A percentile compares a stretch with the other conserved stretches of the same genome.
Evolutionary conservation across 2,329 filamentous ascomycete genomes (phyloP).

Genomic region (Neurospora sp.): DNA sequence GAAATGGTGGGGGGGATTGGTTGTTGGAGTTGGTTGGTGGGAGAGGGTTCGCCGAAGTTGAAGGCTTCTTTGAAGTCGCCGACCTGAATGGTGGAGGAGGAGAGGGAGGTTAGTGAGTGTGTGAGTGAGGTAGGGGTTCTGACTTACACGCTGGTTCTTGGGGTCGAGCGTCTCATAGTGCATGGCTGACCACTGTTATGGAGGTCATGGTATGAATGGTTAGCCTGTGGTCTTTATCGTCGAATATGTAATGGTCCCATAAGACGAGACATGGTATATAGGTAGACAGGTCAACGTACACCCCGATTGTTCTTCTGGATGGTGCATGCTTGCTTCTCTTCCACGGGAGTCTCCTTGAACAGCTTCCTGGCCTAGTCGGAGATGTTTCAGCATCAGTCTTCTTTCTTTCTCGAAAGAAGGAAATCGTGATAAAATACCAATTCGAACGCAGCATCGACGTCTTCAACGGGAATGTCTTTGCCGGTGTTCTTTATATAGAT

Average conservation of each 20-base stretch:
- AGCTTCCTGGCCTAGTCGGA: slow-evolving; percentile 54
- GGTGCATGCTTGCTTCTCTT: slow-evolving; percentile 64
- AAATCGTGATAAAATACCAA: slow-evolving; percentile 43
- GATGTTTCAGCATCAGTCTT: background rate
- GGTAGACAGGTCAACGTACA: slow-evolving; percentile 4
- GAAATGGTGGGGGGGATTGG: slow-evolving; percentile 58
- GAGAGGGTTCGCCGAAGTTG: slow-evolving; percentile 73
- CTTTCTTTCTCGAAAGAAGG: slow-evolving; percentile 1
- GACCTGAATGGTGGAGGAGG: slow-evolving; percentile 35
- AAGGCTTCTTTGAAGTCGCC: slow-evolving; percentile 91
- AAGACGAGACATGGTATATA: background rate
- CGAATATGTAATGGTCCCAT: background rate
- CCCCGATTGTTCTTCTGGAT: slow-evolving; percentile 78
- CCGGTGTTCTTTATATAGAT: slow-evolving; percentile 76
- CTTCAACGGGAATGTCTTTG: slow-evolving; percentile 53
- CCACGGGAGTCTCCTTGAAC: slow-evolving; percentile 53
- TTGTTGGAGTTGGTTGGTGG: slow-evolving; percentile 60
- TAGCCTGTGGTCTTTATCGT: background rate
- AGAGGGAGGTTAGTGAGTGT: too few species aligned
- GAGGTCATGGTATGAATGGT: background rate
- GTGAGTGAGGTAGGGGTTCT: background rate
- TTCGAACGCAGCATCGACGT: slow-evolving; percentile 63
- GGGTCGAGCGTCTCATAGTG: slow-evolving; percentile 83
- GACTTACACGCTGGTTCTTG: slow-evolving; percentile 60
- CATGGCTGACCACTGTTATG: slow-evolving; percentile 63